phyloP scores from a whole-genome alignment of 306 rosid species.

The Quercus berberidifolia region DNA sequence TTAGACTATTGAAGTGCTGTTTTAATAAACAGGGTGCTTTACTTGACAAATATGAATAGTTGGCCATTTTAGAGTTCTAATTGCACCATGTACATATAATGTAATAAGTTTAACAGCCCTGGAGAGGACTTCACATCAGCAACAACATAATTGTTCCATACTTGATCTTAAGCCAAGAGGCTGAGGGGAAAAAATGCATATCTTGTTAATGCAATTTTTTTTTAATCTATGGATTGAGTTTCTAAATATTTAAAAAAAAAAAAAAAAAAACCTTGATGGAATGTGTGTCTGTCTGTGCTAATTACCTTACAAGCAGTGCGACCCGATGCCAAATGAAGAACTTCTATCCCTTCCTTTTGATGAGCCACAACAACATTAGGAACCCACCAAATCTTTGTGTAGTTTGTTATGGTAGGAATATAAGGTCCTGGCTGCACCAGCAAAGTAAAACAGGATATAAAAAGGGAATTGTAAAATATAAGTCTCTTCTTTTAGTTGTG shows the following conservation, averaged over 20 bases:
- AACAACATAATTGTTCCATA: background rate
- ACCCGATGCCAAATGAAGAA: slow-evolving; percentile 90
- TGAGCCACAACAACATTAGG: slow-evolving; percentile 97
- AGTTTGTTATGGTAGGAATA: slow-evolving; percentile 94
- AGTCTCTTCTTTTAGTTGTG: background rate
- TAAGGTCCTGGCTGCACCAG: slow-evolving; percentile 70
- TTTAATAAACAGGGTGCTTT: background rate
- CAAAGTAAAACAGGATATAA: slow-evolving; percentile 16
- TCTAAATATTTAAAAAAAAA: background rate
- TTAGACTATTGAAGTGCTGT: background rate
- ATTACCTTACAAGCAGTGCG: slow-evolving; percentile 91
- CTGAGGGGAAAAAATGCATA: background rate
- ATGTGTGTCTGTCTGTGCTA: background rate
- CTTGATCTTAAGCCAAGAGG: background rate
- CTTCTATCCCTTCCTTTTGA: slow-evolving; percentile 96
- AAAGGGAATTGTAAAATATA: background rate
- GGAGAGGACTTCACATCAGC: background rate
- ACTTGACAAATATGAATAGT: background rate
- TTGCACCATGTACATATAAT: background rate
- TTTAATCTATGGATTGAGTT: slow-evolving; percentile 19
- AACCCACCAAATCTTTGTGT: slow-evolving; percentile 99
- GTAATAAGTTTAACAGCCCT: background rate
- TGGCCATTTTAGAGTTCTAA: background rate
- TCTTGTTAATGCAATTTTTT: background rate
- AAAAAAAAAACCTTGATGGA: background rate